Conservation (phyloP, 1,284 basidiomycete genomes). For the Pterulicium gracile region DNA sequence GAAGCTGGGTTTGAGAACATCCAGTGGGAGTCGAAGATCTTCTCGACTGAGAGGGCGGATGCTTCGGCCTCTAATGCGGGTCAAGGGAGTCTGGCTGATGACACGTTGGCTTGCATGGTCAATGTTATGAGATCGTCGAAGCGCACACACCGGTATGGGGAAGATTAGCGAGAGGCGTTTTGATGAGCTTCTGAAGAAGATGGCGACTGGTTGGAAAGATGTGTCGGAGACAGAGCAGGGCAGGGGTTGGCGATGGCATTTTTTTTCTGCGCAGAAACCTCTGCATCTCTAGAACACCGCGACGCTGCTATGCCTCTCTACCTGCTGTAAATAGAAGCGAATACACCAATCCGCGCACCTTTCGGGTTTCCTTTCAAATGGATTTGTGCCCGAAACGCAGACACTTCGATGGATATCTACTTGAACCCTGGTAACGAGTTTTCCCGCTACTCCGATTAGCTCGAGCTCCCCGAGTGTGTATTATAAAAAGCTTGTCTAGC, state of each 20-base stretch:
- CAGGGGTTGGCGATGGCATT: neutral
- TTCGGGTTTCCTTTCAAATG: too few relatives aligned
- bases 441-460: too few relatives aligned
- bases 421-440: too few relatives aligned
- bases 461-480: too few relatives aligned
- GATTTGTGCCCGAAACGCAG: too few relatives aligned
- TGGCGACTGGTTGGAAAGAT: neutral
- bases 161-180: neutral
- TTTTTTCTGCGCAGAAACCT: neutral
- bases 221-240: neutral
- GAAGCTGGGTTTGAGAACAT: constrained; percentile 1
- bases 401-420: too few relatives aligned
- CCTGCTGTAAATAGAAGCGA: too few relatives aligned
- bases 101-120: constrained; percentile 1
- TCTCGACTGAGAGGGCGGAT: neutral
- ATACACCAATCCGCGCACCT: too few relatives aligned
- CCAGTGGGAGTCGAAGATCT: neutral
- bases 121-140: constrained; percentile 1
- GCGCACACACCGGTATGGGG: neutral
- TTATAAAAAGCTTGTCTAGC: too few relatives aligned
- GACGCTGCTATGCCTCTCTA: too few relatives aligned
- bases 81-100: neutral
- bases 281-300: too few relatives aligned
- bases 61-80: neutral
- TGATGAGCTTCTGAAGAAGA: neutral